Evolutionary conservation across 2,329 filamentous ascomycete genomes (phyloP).

Genomic region (Hansfordia pulvinata): DNA sequence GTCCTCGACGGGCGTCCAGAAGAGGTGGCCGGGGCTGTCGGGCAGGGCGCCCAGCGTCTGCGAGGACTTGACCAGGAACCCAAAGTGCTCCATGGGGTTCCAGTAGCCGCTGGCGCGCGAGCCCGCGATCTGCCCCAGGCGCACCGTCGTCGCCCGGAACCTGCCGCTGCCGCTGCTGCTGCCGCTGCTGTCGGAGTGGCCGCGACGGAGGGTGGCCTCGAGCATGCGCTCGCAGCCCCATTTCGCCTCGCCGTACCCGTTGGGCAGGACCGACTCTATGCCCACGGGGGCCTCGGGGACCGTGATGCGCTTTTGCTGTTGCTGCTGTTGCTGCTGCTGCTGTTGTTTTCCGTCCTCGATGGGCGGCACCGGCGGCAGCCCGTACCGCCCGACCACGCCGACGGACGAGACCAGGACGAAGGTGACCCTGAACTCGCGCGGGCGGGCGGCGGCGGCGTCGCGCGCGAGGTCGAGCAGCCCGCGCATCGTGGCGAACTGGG

Average conservation of each 20-base stretch:
- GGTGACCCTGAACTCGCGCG: slow-evolving; percentile 8
- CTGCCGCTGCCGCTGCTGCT: slow-evolving; percentile 22
- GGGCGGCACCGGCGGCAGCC: no score
- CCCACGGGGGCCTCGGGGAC: slow-evolving; percentile 28
- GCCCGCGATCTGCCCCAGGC: slow-evolving; percentile 39
- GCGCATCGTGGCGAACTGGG: slow-evolving; percentile 28
- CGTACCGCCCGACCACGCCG: slow-evolving; percentile 19
- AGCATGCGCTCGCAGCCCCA: slow-evolving; percentile 34
- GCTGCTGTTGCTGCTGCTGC: no score
- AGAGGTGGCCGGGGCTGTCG: slow-evolving; percentile 22
- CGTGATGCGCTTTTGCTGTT: no score
- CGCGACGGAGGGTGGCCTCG: slow-evolving; percentile 29
- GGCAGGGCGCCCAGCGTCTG: slow-evolving; percentile 29
- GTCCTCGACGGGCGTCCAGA: slow-evolving; percentile 31
- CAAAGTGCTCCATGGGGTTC: slow-evolving; percentile 37
- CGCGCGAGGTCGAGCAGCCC: slow-evolving; percentile 31
- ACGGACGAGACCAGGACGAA: slow-evolving; percentile 30
- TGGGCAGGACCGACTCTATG: slow-evolving; percentile 24
- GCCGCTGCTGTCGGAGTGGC: no score
- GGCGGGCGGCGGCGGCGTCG: slow-evolving; percentile 12
- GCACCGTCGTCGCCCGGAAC: slow-evolving; percentile 28
- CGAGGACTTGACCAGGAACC: slow-evolving; percentile 33
- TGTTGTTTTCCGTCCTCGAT: no score
- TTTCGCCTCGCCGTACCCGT: slow-evolving; percentile 40
- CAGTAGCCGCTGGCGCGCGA: slow-evolving; percentile 31